Base-by-base conservation (phyloP, 2,329 filamentous ascomycete genomes). In the Colletotrichum acutatum region DNA sequence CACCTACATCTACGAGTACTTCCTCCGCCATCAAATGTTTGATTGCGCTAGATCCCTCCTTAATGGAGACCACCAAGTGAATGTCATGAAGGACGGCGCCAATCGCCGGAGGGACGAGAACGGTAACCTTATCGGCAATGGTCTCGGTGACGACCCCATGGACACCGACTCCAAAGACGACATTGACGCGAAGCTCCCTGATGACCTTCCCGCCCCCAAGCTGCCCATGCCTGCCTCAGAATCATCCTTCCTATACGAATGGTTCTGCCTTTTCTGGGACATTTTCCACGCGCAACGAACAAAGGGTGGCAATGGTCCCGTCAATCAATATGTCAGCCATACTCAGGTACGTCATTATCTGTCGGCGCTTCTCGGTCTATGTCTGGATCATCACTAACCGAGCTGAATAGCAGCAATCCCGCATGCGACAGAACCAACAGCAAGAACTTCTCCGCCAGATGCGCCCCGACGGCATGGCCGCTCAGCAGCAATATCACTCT, bases 261-360 rank as follows among this genome's bases (percentile, higher is more conserved):
- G 97, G 97, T 99, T 97, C 86, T 94, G 92, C 79, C 89, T 98
- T 65, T 99, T 99, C 83, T 98, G 95, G 95, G 97, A 99, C 79
- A 95, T 98, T 77, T 97, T 94, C 83, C 91, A 91, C 79, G 94
- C 95, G 68, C 94, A 96, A 80, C 93, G 94, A 79, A 90, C 88
- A 78, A 92, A 91, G 81, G 90, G 89, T 67, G 88, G 88, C 68
- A 91, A 87, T 79, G 83, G 85, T 30, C 89, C 89, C 72, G 92
- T 94, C 59, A 89, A 89, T 75, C 91, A 94, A 85, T 98, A 97
- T 82, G 90, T 97, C 71, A 85, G 89, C 72, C 94, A 97, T 79
- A 95, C 93, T 75, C 94, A 97, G 89, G 95, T 97, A 90, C 71
- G 79, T 73, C 32, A 85, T 82, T 66, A 26, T 77, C 37, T 67